phyloP scores from a whole-genome alignment of 2,329 filamentous ascomycete species.

The Incumbomyces delicatus region DNA sequence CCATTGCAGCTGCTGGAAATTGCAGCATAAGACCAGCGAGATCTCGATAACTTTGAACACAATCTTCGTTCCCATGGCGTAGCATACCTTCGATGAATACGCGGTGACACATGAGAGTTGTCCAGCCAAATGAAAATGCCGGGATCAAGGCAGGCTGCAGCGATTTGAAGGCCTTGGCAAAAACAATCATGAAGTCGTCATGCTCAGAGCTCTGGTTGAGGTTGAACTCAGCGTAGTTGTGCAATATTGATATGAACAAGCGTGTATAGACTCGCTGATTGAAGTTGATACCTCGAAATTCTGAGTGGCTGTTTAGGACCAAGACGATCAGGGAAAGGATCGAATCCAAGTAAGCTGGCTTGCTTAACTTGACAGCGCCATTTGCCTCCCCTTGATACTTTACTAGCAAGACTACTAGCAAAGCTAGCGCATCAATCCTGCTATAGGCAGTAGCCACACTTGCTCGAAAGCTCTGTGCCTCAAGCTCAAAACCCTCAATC shows the following conservation, averaged over 20 bases:
- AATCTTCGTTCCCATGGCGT: constrained; percentile 53
- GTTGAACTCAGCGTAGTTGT: constrained; percentile 55
- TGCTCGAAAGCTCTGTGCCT: constrained; percentile 50
- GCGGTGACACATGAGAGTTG: constrained; percentile 71
- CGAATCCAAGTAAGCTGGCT: constrained; percentile 64
- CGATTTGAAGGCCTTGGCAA: constrained; percentile 61
- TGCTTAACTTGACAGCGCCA: constrained; percentile 50
- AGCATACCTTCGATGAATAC: constrained; percentile 74
- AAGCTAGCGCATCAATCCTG: constrained; percentile 71
- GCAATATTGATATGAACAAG: constrained; percentile 73
- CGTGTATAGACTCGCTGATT: constrained; percentile 87
- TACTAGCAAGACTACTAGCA: constrained; percentile 66
- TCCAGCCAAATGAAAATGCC: constrained; percentile 77
- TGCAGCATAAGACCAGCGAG: constrained; percentile 63
- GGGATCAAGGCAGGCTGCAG: constrained; percentile 70
- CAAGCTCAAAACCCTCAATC: constrained; percentile 66
- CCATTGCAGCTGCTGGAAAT: constrained; percentile 71
- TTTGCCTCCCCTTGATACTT: constrained; percentile 57
- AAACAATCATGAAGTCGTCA: constrained; percentile 59
- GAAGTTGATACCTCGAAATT: constrained; percentile 69
- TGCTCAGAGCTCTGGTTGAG: constrained; percentile 53
- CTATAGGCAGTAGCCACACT: constrained; percentile 52
- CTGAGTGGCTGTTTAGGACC: constrained; percentile 75
- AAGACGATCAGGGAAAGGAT: constrained; percentile 69
- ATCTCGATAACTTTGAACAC: constrained; percentile 67